Conservation (phyloP, 805 yeast genomes). For the Candida krabiensis region DNA sequence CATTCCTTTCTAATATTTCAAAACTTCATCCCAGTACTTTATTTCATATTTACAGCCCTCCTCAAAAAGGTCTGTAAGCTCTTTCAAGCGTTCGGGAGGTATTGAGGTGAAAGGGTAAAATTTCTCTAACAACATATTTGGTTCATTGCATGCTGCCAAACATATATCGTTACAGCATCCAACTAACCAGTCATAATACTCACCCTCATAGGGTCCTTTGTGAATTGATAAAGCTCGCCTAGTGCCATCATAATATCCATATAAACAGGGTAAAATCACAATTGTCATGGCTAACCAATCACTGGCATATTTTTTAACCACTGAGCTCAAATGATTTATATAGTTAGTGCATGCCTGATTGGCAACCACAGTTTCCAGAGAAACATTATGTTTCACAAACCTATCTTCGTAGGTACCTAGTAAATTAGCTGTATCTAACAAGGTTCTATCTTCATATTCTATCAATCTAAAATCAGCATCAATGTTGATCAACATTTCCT, state of each 20-base stretch:
- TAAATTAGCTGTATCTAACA: background rate
- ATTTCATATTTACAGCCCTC: conserved; percentile 3
- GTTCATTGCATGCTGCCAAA: background rate
- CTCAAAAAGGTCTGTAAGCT: background rate
- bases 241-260: background rate
- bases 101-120: background rate
- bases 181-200: background rate
- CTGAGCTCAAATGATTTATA: background rate
- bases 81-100: background rate
- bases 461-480: background rate
- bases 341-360: background rate
- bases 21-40: conserved; percentile 6
- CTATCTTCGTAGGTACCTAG: background rate
- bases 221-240: background rate
- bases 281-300: background rate
- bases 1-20: background rate
- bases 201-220: background rate
- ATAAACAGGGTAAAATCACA: background rate
- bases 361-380: background rate
- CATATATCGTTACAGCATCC: background rate
- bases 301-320: background rate
- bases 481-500: background rate
- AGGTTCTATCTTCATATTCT: background rate
- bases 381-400: background rate
- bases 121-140: background rate